Evolutionary conservation across 345 rosid genomes (phyloP), one percentile per base, ranked within the genome.

Genomic region (Arabidopsis thaliana): DNA sequence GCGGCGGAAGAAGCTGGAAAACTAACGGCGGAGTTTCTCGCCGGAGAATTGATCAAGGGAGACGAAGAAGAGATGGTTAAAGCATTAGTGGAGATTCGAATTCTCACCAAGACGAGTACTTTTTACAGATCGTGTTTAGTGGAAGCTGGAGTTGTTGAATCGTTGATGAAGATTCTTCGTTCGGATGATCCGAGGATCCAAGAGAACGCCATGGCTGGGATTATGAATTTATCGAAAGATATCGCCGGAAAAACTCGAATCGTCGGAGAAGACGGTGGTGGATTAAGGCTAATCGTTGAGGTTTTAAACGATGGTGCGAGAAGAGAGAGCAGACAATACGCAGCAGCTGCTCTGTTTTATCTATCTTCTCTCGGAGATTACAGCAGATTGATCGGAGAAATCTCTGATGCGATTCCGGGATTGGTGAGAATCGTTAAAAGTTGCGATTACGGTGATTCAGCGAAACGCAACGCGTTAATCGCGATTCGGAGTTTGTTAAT

Each of bases 221-320:
- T 88, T 23, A 59, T 91, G 80, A 89, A 91, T 80, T 78, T 93
- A 9, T 89, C 97, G 0, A 93, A 89, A 74, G 87, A 89, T 74
- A 60, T 75, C 7, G 71, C 75, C 60, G 83, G 91, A 60, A 93
- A 85, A 65, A 73, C 69, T 50, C 69, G 76, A 46, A 80, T 88
- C 28, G 83, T 83, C 37, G 87, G 87, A 28, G 85, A 79, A 24
- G 85, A 67, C 46, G 86, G 86, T n/a, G 80, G 83, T 32, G 96
- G 94, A 51, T 44, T 91, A 71, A 76, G 50, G 30, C 53, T 63
- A 48, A 84, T 89, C 28, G 77, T 87, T 8, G 59, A 83, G 64
- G 84, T 88, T 51, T 60, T 88, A 6, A 76, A 82, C 69, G 78
- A 74, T 5, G 93, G 96, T 52, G 72, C 30, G 2, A 86, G 74